These are phyloP conservation scores for Boletus calvinii DNA, from an alignment of 1,284 basidiomycete species.

Conservation along the genomic window DNA sequence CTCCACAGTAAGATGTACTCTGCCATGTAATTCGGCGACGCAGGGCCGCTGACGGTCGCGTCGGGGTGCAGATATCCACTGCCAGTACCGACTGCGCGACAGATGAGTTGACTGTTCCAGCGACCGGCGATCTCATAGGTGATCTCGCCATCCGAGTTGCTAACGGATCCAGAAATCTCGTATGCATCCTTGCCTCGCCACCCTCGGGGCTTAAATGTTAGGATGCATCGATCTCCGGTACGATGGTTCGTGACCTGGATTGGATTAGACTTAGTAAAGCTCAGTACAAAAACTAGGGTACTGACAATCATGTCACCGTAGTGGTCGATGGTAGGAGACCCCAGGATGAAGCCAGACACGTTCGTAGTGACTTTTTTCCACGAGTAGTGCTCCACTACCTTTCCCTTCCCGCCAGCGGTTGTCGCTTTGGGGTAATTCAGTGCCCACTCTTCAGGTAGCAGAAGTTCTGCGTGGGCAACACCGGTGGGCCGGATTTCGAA, in stretches of 20 bases:
- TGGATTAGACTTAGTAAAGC: background rate
- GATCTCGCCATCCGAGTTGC: conserved; percentile 63
- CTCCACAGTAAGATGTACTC: conserved; percentile 89
- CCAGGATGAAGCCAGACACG: conserved; percentile 92
- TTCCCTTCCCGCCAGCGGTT: conserved; percentile 41
- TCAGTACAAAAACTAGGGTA: conserved; percentile 19
- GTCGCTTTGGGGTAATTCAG: conserved; percentile 57
- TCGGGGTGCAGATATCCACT: conserved; percentile 76
- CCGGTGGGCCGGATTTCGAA: conserved; percentile 97
- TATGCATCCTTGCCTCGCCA: conserved; percentile 92
- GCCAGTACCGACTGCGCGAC: conserved; percentile 68
- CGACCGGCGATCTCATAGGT: conserved; percentile 92
- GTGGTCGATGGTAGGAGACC: conserved; percentile 94
- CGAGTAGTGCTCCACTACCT: conserved; percentile 80
- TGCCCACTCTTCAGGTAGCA: conserved; percentile 69
- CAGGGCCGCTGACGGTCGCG: conserved; percentile 47
- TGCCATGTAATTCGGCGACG: conserved; percentile 48
- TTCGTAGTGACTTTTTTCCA: conserved; percentile 97
- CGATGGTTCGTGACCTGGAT: conserved; percentile 84
- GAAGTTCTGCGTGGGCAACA: conserved; percentile 85
- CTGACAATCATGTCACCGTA: conserved; percentile 92
- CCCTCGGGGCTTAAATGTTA: conserved; percentile 95
- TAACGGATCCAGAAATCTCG: conserved; percentile 88
- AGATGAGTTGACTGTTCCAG: conserved; percentile 95
- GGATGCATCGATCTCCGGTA: conserved; percentile 84